Conservation (phyloP, 2,329 filamentous ascomycete species). For the Claviceps pazoutovae region DNA sequence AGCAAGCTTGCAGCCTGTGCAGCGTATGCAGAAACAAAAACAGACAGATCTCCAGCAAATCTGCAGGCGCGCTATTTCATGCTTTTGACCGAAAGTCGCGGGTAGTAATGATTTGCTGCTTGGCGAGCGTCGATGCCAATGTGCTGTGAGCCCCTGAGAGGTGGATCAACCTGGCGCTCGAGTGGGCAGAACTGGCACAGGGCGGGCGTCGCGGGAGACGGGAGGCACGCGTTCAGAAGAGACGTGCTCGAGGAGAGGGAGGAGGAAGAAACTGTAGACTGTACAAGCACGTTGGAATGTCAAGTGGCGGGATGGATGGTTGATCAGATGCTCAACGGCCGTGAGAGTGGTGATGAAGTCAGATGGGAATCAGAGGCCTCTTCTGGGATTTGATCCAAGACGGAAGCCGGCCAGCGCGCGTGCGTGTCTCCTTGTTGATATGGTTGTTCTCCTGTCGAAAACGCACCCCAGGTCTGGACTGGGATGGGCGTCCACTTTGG, state of each 20-base stretch:
- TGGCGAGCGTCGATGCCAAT: conserved; percentile 13
- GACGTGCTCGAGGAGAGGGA: neutral
- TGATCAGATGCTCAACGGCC: neutral
- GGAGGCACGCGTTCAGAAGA: neutral
- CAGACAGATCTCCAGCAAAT: conserved; percentile 8
- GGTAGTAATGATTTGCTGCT: conserved; percentile 20
- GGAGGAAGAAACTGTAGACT: neutral
- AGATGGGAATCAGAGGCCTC: neutral
- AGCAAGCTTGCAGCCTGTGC: neutral
- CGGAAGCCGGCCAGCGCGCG: neutral
- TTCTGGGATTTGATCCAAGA: neutral
- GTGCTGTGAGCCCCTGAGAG: conserved; percentile 11
- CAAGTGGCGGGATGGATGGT: neutral
- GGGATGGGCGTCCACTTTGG: conserved; percentile 1
- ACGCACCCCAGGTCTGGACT: neutral
- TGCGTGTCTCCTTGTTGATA: neutral
- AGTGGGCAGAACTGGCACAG: conserved; percentile 9
- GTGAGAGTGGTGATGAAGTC: neutral
- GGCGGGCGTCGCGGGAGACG: conserved; percentile 2
- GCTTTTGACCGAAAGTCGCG: conserved; percentile 19
- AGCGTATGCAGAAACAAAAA: conserved; percentile 2
- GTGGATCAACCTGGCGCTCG: conserved; percentile 2
- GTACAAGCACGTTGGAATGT: neutral
- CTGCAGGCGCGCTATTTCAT: conserved; percentile 27
- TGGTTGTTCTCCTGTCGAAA: neutral